Evolutionary conservation across 1,284 basidiomycete species (phyloP).

Genomic region (Ustilago lituana): DNA sequence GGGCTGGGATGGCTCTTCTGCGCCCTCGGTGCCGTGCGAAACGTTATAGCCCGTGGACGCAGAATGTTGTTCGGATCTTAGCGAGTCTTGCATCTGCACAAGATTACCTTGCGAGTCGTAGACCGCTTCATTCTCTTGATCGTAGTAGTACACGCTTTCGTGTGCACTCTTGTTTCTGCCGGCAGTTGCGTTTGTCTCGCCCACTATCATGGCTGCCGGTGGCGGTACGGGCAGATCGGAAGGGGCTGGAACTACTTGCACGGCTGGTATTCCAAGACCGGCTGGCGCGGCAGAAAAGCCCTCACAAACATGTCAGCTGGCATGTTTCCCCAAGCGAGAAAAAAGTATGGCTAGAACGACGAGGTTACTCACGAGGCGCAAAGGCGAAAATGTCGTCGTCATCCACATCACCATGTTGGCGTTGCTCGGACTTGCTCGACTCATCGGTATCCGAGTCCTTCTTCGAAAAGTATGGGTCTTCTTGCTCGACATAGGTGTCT

Average conservation of each 20-base stretch:
- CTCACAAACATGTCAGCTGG: too few species aligned
- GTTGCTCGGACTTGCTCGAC: neutral
- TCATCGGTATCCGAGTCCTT: constrained; percentile 1
- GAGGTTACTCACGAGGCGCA: constrained; percentile 31
- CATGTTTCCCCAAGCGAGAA: too few species aligned
- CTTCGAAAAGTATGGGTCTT: neutral
- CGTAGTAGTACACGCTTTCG: constrained; percentile 31
- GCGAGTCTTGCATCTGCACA: constrained; percentile 4
- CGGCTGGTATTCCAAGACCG: constrained; percentile 4
- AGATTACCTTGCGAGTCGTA: constrained; percentile 23
- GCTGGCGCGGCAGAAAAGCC: neutral
- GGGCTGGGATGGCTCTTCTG: neutral
- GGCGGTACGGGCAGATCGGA: neutral
- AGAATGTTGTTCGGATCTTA: too few species aligned
- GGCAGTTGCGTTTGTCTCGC: neutral
- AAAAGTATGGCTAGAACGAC: too few species aligned
- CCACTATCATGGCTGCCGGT: constrained; percentile 1
- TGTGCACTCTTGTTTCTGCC: neutral
- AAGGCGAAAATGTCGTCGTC: constrained; percentile 47
- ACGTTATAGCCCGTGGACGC: neutral
- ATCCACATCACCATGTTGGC: constrained; percentile 17
- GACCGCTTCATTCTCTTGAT: constrained; percentile 28
- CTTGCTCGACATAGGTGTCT: neutral
- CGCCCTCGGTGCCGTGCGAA: neutral
- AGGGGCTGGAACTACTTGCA: constrained; percentile 19